Evolutionary conservation across 306 rosid genomes (phyloP), one percentile per base, ranked within the genome.

Genomic region (Citrullus mucosospermus): DNA sequence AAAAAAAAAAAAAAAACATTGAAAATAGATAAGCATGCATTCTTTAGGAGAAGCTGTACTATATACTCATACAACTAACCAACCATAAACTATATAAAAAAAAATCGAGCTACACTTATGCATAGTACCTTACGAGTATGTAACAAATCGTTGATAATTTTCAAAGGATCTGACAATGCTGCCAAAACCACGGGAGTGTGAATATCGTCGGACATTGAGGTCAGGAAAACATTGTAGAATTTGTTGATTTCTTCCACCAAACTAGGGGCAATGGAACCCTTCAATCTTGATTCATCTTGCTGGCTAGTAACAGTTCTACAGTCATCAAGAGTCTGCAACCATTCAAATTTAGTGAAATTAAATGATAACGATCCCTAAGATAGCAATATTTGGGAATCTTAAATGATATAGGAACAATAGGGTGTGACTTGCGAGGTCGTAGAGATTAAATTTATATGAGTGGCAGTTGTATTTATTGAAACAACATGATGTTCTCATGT

Each of bases 151-250:
- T 95, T 95, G 57, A 91, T 89, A 71, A 81, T 85, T 84, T 95
- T 95, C 76, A 95, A 85, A 51, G 97, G 97, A 41, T 92, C 99
- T 75, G 97, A 92, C 39, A 95, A 74, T 57, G 91, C 90, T 46
- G 97, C 96, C 80, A 95, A 86, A 63, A 88, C 93, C 78, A 85
- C 97, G 36, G 97, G 78, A 78, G 97, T 92, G 82, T 88, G 97
- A 85, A 95, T 92, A 87, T 95, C 97, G 85, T 92, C 99, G 0
- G 93, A 89, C 97, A 95, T 92, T 44, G 99, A 92, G 76, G 92
- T 80, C 82, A 82, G 61, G 78, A 91, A 89, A 83, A 84, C 84
- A 78, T 85, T 82, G 25, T 82, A 82, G 78, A 92, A 90, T 77
- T 80, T 86, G 39, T 84, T 81, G 83, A 90, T 84, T 63, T 83